Percentiles rank a stretch among this genome's conserved stretches.
Conservation (phyloP, 495 filamentous ascomycete species). For the Peziza echinospora region DNA sequence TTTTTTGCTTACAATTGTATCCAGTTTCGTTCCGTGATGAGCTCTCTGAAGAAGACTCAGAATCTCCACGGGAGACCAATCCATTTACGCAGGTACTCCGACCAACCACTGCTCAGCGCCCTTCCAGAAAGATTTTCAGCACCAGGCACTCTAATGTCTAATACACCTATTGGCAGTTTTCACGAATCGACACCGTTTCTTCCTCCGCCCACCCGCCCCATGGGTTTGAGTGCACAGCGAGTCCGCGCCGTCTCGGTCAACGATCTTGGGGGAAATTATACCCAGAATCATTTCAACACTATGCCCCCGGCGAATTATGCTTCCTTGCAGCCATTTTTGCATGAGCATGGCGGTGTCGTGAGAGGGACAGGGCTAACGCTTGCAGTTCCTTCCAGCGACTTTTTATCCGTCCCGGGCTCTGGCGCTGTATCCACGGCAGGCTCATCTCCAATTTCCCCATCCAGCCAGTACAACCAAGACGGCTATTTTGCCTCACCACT, state of each 20-base stretch:
- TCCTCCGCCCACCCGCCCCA: background rate
- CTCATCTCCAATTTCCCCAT: background rate
- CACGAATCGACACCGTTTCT: background rate
- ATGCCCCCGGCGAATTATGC: no score
- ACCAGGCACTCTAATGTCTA: constrained; percentile 8
- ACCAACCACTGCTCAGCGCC: constrained; percentile 27
- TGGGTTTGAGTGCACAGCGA: constrained; percentile 4
- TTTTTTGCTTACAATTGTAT: background rate
- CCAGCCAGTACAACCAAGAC: background rate
- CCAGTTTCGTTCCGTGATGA: constrained; percentile 62
- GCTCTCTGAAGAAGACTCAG: constrained; percentile 54
- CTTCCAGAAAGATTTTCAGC: constrained; percentile 5
- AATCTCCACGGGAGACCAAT: constrained; percentile 49
- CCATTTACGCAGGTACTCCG: constrained; percentile 47
- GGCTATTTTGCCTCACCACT: no score
- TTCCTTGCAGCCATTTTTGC: no score
- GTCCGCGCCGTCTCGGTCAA: constrained; percentile 46
- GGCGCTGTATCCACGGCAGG: background rate
- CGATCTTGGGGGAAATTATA: constrained; percentile 24
- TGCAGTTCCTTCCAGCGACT: background rate
- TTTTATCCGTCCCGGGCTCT: background rate
- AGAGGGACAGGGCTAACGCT: background rate
- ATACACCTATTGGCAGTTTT: background rate
- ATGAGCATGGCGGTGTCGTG: no score
- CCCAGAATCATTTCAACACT: background rate